Evolutionary conservation across 1,284 basidiomycete genomes (phyloP).

Genomic region (Fomitopsis betulina): DNA sequence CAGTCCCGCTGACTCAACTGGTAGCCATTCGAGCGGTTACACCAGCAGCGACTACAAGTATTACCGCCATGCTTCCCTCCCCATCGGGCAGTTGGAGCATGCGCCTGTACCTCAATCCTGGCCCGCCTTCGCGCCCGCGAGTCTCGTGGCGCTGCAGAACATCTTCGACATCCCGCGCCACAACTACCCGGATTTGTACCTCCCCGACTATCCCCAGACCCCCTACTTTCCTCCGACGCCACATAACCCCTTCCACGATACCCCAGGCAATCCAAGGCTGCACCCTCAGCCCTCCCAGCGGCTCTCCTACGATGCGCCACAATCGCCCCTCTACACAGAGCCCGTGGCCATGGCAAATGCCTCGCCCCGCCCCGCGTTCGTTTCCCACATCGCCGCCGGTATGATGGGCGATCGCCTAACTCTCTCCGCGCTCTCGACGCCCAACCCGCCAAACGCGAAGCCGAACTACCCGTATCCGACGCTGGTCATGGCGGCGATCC

Average conservation of each 20-base stretch:
- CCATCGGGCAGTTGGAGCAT: conserved; percentile 6
- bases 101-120: conserved; percentile 23
- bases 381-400: conserved; percentile 46
- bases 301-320: not conserved
- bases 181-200: not conserved
- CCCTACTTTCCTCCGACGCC: not conserved
- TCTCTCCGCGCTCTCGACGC: conserved; percentile 48
- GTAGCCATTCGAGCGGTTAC: conserved; percentile 12
- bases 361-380: conserved; percentile 37
- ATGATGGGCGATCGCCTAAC: conserved; percentile 33
- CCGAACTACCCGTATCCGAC: conserved; percentile 54
- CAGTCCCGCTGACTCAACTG: conserved; percentile 16
- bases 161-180: not conserved
- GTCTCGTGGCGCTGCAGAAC: not conserved
- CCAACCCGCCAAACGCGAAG: conserved; percentile 38
- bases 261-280: too few relatives aligned
- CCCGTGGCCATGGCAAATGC: not conserved
- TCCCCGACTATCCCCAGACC: not conserved
- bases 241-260: not conserved
- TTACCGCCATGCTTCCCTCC: too few relatives aligned
- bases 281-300: not conserved
- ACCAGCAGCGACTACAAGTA: conserved; percentile 2
- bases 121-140: conserved; percentile 19
- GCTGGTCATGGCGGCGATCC: conserved; percentile 68
- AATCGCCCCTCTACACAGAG: not conserved